Evolutionary conservation across 2,329 filamentous ascomycete species (phyloP).

Genomic region (Talaromyces albobiverticillius): DNA sequence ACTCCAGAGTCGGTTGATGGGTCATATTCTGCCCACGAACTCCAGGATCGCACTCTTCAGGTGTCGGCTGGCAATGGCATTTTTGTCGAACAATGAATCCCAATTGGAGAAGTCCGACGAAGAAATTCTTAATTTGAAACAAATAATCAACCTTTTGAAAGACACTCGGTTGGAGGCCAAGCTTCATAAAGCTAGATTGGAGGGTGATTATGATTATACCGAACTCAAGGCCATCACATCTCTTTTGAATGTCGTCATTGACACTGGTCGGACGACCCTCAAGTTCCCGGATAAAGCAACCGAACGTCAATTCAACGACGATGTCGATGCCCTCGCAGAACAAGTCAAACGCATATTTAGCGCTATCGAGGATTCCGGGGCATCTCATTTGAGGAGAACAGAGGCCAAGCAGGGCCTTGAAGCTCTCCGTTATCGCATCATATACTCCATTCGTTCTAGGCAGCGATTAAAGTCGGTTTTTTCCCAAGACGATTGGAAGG

Average conservation of each 20-base stretch:
- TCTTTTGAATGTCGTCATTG: constrained; percentile 73
- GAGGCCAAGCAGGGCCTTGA: constrained; percentile 76
- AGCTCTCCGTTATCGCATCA: constrained; percentile 68
- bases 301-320: constrained; percentile 61
- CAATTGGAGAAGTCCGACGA: constrained; percentile 26
- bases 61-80: constrained; percentile 37
- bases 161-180: constrained; percentile 33
- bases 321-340: constrained; percentile 65
- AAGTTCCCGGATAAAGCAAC: constrained; percentile 30
- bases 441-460: constrained; percentile 67
- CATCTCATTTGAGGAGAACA: constrained; percentile 67
- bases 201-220: constrained; percentile 56
- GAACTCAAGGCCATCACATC: constrained; percentile 63
- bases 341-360: constrained; percentile 56
- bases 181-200: constrained; percentile 21
- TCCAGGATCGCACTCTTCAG: constrained; percentile 37
- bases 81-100: constrained; percentile 28
- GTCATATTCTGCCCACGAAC: constrained; percentile 38
- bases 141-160: constrained; percentile 27
- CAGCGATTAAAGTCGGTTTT: constrained; percentile 48
- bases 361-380: constrained; percentile 71
- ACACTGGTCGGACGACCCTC: constrained; percentile 53
- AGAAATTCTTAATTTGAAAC: constrained; percentile 28
- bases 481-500: constrained; percentile 19
- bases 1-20: constrained; percentile 40